Percentiles rank a stretch among this genome's conserved stretches.
These are phyloP conservation scores for Ogataea ganodermae DNA, from an alignment of 805 yeast genomes.

Conservation along the genomic window DNA sequence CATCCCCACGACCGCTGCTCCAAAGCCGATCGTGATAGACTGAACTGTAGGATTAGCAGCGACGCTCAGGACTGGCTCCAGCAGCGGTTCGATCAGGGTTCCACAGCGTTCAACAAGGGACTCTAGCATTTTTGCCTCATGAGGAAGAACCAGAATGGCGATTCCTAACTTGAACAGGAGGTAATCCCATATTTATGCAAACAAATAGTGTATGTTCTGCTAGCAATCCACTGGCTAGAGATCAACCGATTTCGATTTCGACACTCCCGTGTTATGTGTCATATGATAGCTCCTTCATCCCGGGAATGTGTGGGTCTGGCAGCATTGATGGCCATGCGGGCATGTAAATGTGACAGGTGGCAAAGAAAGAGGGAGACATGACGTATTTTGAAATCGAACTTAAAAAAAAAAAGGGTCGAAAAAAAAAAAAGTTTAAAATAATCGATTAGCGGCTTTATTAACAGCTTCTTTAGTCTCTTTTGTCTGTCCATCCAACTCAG, in stretches of 20 bases:
- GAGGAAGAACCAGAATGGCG: too few relatives aligned
- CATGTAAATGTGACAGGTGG: neutral
- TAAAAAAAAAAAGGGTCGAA: neutral
- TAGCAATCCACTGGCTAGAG: neutral
- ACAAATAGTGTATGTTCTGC: neutral
- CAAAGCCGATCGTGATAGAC: constrained; percentile 20
- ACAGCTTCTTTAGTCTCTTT: neutral
- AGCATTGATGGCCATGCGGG: too few relatives aligned
- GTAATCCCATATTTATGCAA: neutral
- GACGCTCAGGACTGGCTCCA: constrained; percentile 9
- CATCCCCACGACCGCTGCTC: constrained; percentile 23
- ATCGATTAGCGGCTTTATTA: constrained; percentile 3
- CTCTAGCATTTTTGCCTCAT: too few relatives aligned
- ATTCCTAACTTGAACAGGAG: too few relatives aligned
- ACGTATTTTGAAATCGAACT: neutral
- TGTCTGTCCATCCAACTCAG: too few relatives aligned
- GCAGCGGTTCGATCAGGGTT: constrained; percentile 4
- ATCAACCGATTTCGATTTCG: neutral
- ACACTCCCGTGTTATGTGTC: constrained; percentile 2
- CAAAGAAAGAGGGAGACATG: neutral
- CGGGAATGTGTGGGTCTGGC: neutral
- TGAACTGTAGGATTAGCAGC: constrained; percentile 19
- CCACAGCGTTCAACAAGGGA: neutral
- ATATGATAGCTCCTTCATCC: neutral
- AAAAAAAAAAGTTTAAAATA: neutral